Evolutionary conservation across 805 yeast species (phyloP).

Genomic region (Cyberlindnera sargentensis): DNA sequence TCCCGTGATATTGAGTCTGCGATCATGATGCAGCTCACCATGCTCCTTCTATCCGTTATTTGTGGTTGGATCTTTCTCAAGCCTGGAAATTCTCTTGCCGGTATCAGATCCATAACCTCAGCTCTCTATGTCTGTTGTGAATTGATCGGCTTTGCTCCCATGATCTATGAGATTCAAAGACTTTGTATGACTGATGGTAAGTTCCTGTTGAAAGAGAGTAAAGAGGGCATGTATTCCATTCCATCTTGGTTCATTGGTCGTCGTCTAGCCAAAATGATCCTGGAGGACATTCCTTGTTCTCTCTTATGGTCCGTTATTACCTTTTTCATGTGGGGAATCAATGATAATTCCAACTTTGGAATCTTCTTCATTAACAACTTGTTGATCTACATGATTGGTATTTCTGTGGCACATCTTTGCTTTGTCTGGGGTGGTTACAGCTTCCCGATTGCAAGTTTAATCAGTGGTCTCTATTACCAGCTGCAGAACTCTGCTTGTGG

Average conservation of each 20-base stretch:
- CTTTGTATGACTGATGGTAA: constrained; percentile 47
- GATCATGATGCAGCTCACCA: constrained; percentile 36
- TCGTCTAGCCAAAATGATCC: constrained; percentile 52
- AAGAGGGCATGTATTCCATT: constrained; percentile 18
- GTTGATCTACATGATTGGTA: constrained; percentile 48
- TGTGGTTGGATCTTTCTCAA: constrained; percentile 73
- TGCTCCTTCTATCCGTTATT: constrained; percentile 44
- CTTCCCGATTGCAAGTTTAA: constrained; percentile 15
- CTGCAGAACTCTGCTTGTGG: constrained; percentile 77
- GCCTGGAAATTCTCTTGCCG: constrained; percentile 53
- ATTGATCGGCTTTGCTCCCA: constrained; percentile 46
- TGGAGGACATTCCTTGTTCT: constrained; percentile 65
- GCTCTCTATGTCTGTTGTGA: constrained; percentile 47
- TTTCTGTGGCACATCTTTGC: constrained; percentile 43
- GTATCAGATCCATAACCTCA: constrained; percentile 54
- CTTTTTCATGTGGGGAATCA: constrained; percentile 73
- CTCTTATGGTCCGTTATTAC: constrained; percentile 53
- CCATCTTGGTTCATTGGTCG: constrained; percentile 28
- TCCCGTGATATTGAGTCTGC: constrained; percentile 45
- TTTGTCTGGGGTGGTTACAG: constrained; percentile 16
- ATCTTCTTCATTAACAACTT: constrained; percentile 53
- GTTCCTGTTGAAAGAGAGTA: constrained; percentile 39
- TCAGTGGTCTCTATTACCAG: constrained; percentile 18
- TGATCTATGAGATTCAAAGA: constrained; percentile 53
- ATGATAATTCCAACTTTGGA: constrained; percentile 46